Evolutionary conservation across 164 flowering plant species (phyloP).

Genomic region (Nymphaea thermarum): DNA sequence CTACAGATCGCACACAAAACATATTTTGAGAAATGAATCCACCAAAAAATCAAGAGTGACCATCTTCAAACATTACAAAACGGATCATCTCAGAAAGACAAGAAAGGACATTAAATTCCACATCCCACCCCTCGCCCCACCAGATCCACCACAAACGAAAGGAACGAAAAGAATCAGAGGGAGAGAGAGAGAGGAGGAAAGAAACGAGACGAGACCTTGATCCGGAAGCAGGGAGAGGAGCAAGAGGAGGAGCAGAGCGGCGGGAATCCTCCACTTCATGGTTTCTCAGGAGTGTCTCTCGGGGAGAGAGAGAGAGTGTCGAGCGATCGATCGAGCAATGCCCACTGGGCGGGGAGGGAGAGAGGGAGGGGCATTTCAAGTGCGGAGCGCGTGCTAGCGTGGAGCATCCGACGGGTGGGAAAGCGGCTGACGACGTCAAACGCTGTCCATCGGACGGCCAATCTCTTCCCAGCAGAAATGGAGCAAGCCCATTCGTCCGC

Average conservation of each 20-base stretch:
- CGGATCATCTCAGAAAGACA: neutral
- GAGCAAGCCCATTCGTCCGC: neutral
- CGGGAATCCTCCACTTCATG: slow-evolving; percentile 86
- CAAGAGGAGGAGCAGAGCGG: slow-evolving; percentile 52
- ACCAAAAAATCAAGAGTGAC: neutral
- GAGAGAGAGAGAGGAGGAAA: neutral
- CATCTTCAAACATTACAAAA: neutral
- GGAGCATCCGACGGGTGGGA: neutral
- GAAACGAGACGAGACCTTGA: slow-evolving; percentile 46
- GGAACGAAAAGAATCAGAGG: neutral
- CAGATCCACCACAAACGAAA: neutral
- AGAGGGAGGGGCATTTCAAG: neutral
- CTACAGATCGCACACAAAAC: slow-evolving; percentile 17
- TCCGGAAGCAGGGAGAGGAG: slow-evolving; percentile 64
- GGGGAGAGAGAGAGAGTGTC: neutral
- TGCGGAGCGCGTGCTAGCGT: neutral
- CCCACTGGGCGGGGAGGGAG: neutral
- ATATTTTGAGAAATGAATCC: too few species aligned
- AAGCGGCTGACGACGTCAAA: neutral
- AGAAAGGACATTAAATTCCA: neutral
- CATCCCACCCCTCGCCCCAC: neutral
- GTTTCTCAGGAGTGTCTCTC: slow-evolving; percentile 12
- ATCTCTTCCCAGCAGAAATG: neutral
- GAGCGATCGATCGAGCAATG: neutral
- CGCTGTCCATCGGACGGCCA: neutral